Evolutionary conservation across 169 alveolate genomes (phyloP), one percentile per base, ranked within the genome.

Genomic region (Cryptosporidium meleagridis): DNA sequence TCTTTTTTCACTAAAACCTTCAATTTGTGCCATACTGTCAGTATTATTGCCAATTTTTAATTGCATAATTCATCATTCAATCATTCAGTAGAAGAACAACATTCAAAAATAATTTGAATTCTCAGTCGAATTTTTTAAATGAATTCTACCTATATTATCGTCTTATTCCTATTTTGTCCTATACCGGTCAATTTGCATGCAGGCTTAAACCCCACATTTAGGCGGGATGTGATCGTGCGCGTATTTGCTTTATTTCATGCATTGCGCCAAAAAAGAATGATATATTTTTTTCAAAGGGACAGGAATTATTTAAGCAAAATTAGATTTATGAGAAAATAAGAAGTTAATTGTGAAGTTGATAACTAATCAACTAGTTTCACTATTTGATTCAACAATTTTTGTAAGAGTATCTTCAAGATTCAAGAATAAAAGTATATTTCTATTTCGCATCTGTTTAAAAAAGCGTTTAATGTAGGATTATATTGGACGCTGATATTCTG

Each of bases 101-200:
- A 70, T 48, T 70, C 44, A 21, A 51, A 71, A 29, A 48, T 70
- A 45, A n/a, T 14, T 18, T 71, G 14, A 29, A 21, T 71, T 16
- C 23, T 51, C 45, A 51, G 26, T 21, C 69, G 0, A 16, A 26
- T 10, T 52, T 71, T 71, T 45, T 51, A 26, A 26, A 29, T 21
- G 55, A 35, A 7, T 48, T 31, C 35, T 41, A 9, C 52, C 51
- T 51, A 10, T 41, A 2, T 70, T 70, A 70, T 70, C 12, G 65
- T 3, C 39, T 48, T 55, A n/a, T 71, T 71, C 55, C 55, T 14
- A 48, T 48, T 48, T 48, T 71, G 85, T 71, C 85, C 67, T 21
- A 48, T 71, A 71, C 85, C 85, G 85, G 85, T 21, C 29, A 71
- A 51, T 71, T 7, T 52, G 85, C 85, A 71, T 71, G 85, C 69